phyloP scores from a whole-genome alignment of 1,284 basidiomycete species.

The Moesziomyces antarcticus region DNA sequence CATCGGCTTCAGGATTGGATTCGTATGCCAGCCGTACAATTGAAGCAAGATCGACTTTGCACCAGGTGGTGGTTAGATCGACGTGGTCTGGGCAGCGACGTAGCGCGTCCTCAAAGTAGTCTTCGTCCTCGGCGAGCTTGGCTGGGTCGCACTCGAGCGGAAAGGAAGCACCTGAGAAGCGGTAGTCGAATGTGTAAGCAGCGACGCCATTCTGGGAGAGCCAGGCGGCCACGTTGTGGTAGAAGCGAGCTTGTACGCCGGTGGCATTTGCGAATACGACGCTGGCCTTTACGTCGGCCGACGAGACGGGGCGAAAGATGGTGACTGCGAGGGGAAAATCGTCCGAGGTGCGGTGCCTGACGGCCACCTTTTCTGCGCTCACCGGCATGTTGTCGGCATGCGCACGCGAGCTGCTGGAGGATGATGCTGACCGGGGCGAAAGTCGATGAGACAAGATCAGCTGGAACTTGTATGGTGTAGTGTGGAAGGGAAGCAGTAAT shows the following conservation, averaged over 20 bases:
- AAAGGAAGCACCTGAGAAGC: constrained; percentile 52
- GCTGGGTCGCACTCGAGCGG: constrained; percentile 38
- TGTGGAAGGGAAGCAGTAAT: neutral
- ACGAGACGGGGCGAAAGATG: constrained; percentile 38
- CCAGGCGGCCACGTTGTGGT: constrained; percentile 50
- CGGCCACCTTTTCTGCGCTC: constrained; percentile 14
- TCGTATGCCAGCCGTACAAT: constrained; percentile 41
- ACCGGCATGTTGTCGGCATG: constrained; percentile 13
- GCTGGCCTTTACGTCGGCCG: constrained; percentile 18
- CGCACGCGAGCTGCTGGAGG: neutral
- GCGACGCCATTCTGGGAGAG: constrained; percentile 49
- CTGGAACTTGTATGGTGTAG: no score
- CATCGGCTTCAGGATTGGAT: constrained; percentile 30
- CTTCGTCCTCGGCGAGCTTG: constrained; percentile 45
- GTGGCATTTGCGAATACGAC: constrained; percentile 55
- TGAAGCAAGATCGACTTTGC: constrained; percentile 48
- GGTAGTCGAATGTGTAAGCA: constrained; percentile 57
- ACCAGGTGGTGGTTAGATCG: constrained; percentile 57
- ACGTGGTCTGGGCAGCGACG: constrained; percentile 32
- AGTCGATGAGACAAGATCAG: neutral
- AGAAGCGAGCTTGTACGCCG: constrained; percentile 56
- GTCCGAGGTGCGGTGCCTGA: constrained; percentile 34
- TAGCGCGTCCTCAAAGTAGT: constrained; percentile 48
- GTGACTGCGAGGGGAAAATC: constrained; percentile 45
- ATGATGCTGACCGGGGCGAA: neutral